A percentile compares a stretch with the other conserved stretches of the same genome.
phyloP scores from a whole-genome alignment of 192 early-diverging fungal species.

The Gonapodya prolifera region DNA sequence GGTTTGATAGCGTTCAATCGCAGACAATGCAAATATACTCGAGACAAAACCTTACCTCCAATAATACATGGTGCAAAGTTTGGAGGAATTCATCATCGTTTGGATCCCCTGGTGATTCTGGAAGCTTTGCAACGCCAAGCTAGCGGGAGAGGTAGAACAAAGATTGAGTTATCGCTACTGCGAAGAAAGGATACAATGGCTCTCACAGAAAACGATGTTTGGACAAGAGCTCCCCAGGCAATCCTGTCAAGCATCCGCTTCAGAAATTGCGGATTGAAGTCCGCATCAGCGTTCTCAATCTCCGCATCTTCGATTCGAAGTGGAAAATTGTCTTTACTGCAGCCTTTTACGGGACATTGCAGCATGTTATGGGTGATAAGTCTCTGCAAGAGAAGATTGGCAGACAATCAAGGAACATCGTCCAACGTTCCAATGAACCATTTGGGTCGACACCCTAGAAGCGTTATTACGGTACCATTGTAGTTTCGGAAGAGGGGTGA shows the following conservation, averaged over 20 bases:
- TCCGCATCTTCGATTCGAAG: constrained; percentile 69
- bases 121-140: neutral
- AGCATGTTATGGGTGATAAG: constrained; percentile 98
- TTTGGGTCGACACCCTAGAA: no score
- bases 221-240: constrained; percentile 48
- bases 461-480: no score
- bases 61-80: constrained; percentile 57
- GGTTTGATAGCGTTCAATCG: no score
- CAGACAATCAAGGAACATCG: no score
- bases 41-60: constrained; percentile 68
- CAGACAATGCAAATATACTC: no score
- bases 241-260: constrained; percentile 66
- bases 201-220: constrained; percentile 27
- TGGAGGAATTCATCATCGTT: constrained; percentile 56
- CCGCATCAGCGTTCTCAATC: constrained; percentile 75
- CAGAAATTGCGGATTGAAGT: constrained; percentile 75
- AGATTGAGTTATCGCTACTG: neutral
- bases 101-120: constrained; percentile 32
- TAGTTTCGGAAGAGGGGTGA: no score
- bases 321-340: constrained; percentile 86
- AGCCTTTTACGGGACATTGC: constrained; percentile 94
- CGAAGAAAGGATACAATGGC: neutral
- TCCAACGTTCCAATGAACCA: no score
- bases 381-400: constrained; percentile 18
- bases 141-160: neutral